Evolutionary conservation across 148 eudicot species (phyloP).

Genomic region (Tetragonia tetragonoides): DNA sequence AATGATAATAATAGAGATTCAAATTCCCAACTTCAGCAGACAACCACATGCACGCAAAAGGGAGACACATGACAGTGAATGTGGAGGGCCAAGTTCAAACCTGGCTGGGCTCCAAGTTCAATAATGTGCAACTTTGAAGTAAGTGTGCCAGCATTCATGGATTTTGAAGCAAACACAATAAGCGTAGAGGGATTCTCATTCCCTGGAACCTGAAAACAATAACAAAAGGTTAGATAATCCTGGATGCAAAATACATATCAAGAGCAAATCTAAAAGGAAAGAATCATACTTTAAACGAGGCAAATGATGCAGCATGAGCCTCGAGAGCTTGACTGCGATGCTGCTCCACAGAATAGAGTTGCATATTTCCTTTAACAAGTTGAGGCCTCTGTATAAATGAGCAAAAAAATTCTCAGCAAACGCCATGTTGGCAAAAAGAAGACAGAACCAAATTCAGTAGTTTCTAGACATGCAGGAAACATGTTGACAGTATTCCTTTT

Average conservation of each 20-base stretch:
- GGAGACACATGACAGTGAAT: not conserved
- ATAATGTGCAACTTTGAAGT: conserved; percentile 90
- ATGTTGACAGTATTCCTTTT: no score
- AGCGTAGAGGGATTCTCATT: conserved; percentile 89
- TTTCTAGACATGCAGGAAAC: not conserved
- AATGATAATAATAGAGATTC: not conserved
- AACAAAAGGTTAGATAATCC: not conserved
- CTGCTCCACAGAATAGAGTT: conserved; percentile 92
- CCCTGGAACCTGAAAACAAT: conserved; percentile 58
- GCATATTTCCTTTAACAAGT: conserved; percentile 97
- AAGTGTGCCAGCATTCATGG: conserved; percentile 83
- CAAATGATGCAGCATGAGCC: conserved; percentile 99
- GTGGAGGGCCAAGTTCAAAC: conserved; percentile 25
- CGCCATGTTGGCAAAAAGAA: not conserved
- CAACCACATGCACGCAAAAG: not conserved
- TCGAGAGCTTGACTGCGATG: conserved; percentile 99
- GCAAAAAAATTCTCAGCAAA: not conserved
- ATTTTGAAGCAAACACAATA: conserved; percentile 87
- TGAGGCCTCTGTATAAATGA: conserved; percentile 68
- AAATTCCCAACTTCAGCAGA: not conserved
- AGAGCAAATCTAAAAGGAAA: conserved; percentile 13
- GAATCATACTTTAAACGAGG: conserved; percentile 58
- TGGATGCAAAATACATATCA: conserved; percentile 2
- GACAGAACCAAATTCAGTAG: not conserved
- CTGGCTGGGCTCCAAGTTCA: conserved; percentile 99